Evolutionary conservation across 768 basidiomycete species (phyloP).

Genomic region (Gloeopeniophorella convolvens): DNA sequence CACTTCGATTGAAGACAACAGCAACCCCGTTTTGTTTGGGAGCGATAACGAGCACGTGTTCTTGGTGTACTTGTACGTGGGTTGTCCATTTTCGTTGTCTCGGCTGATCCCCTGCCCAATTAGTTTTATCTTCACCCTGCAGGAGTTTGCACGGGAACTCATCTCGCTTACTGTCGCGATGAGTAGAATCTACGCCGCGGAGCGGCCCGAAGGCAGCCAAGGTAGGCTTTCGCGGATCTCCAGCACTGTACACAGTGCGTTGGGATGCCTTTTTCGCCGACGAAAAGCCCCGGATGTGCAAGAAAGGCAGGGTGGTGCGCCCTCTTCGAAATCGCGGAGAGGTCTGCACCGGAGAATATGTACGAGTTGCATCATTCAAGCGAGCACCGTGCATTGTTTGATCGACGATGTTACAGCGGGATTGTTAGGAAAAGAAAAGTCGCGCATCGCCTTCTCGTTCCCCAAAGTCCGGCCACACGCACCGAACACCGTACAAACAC

Average conservation of each 20-base stretch:
- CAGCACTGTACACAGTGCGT: conserved; percentile 36
- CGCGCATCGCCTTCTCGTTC: conserved; percentile 54
- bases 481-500: conserved; percentile 81
- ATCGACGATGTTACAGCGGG: conserved; percentile 32
- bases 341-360: conserved; percentile 27
- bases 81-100: not conserved
- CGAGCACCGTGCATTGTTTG: not conserved
- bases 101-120: conserved; percentile 1
- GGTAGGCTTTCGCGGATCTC: conserved; percentile 17
- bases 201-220: conserved; percentile 39
- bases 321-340: conserved; percentile 10
- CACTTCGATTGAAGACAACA: conserved; percentile 29
- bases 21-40: conserved; percentile 31
- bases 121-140: conserved; percentile 93
- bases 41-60: conserved; percentile 80
- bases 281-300: not conserved
- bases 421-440: conserved; percentile 36
- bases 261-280: conserved; percentile 10
- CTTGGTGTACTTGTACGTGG: conserved; percentile 84
- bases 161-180: conserved; percentile 79
- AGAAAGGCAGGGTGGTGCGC: not conserved
- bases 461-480: conserved; percentile 80
- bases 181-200: conserved; percentile 65
- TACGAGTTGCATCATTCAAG: conserved; percentile 13
- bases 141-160: conserved; percentile 88